A percentile compares a stretch with the other conserved stretches of the same genome.
phyloP scores from a whole-genome alignment of 2,329 filamentous ascomycete species.

The Tolypocladium ovalisporum region DNA sequence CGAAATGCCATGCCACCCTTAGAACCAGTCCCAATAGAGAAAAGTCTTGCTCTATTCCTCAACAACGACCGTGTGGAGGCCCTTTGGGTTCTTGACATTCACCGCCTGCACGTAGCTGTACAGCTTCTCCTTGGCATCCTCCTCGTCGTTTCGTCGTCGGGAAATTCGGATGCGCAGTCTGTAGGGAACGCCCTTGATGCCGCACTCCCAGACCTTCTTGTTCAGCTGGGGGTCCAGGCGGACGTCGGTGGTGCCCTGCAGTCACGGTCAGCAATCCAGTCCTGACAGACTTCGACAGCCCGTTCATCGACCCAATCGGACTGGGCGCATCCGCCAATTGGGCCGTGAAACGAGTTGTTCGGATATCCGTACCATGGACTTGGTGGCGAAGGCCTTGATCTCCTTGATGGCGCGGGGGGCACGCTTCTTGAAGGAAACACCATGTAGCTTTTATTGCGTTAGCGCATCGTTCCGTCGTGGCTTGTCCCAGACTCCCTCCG shows the following conservation, averaged over 20 bases:
- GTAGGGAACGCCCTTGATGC: conserved; percentile 98
- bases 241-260: conserved; percentile 88
- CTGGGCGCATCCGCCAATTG: too few species aligned
- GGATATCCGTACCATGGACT: conserved; percentile 76
- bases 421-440: conserved; percentile 98
- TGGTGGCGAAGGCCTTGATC: conserved; percentile 87
- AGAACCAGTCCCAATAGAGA: conserved; percentile 30
- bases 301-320: neutral
- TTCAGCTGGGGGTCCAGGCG: conserved; percentile 97
- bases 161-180: conserved; percentile 96
- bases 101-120: conserved; percentile 99
- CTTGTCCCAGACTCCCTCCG: neutral
- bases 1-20: conserved; percentile 32
- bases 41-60: conserved; percentile 46
- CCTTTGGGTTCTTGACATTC: conserved; percentile 99
- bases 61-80: conserved; percentile 84
- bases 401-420: conserved; percentile 98
- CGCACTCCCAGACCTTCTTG: conserved; percentile 99
- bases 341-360: too few species aligned
- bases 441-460: conserved; percentile 64
- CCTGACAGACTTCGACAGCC: neutral
- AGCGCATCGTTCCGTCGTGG: conserved; percentile 4
- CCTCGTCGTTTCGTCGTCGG: conserved; percentile 99
- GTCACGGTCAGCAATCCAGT: conserved; percentile 10
- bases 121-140: conserved; percentile 98